These are phyloP conservation scores for Fusarium tuaranense DNA, from an alignment of 2,329 filamentous ascomycete genomes.

Conservation along the genomic window DNA sequence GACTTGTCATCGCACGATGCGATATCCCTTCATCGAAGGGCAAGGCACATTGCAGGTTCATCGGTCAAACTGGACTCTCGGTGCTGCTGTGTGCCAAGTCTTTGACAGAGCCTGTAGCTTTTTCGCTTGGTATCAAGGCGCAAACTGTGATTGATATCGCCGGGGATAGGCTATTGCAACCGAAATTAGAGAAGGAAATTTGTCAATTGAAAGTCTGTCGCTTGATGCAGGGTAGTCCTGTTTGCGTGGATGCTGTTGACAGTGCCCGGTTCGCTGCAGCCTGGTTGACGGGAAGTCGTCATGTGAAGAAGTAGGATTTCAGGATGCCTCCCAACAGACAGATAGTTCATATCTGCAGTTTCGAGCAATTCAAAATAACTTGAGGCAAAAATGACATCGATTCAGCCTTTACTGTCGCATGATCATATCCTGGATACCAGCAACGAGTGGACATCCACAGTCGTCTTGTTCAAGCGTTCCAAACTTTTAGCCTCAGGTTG, in stretches of 20 bases:
- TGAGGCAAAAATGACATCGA: neutral
- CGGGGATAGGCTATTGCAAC: neutral
- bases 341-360: neutral
- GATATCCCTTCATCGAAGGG: too few species aligned
- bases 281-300: neutral
- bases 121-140: neutral
- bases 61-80: neutral
- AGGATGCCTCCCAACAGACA: neutral
- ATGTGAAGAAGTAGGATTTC: neutral
- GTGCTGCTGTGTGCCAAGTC: neutral
- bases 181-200: neutral
- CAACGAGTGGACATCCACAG: neutral
- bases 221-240: neutral
- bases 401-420: neutral
- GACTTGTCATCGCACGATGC: too few species aligned
- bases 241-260: neutral
- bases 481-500: slow-evolving; percentile 9
- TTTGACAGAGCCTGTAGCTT: neutral
- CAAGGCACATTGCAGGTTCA: neutral
- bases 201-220: neutral
- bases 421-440: neutral
- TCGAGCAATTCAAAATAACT: neutral
- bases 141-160: neutral
- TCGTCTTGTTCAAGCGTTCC: neutral
- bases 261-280: neutral